Evolutionary conservation across 345 rosid genomes (phyloP), one percentile per base, ranked within the genome.

Genomic region (Laguncularia racemosa): DNA sequence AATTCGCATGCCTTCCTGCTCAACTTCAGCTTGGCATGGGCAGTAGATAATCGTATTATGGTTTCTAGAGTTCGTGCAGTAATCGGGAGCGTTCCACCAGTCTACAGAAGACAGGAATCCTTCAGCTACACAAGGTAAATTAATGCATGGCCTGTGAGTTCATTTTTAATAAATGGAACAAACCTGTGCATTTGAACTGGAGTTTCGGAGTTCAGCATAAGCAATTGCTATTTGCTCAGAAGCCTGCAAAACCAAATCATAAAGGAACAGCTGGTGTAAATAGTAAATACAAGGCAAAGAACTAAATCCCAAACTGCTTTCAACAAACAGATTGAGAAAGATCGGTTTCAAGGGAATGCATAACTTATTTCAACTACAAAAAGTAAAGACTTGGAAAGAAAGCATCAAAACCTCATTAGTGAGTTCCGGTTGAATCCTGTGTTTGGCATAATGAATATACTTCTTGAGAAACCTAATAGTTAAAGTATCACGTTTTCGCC

Each of bases 31-130:
- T 87, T 93, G 53, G 99, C 97, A 73, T 93, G 99, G 61, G 99
- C 97, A 16, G 99, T 89, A 16, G 99, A 89, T 61, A 93, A 90
- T 56, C 99, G 97, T 20, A 93, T 93, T 18, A 93, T 87, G 68
- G 99, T 93, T 78, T 93, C 99, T 62, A 93, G 69, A 50, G 99
- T 93, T 78, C 99, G 85, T 33, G 99, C 96, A 48, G 99, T 93
- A 49, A 93, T 89, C 12, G 97, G 97, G 72, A 93, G 97, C 4
- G 97, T 89, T 75, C 99, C 99, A 43, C 99, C 97, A 52, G 95
- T 89, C 99, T 93, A 58, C 76, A 71, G 58, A 68, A 50, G 69
- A 19, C 55, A 62, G 56, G 53, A 52, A 69, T 13, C 44, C 49
- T 28, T 33, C n/a, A 44, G 71, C 60, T n/a, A 56, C 46, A 16